Evolutionary conservation across 148 eudicot genomes (phyloP).

Genomic region (Spergularia marina): DNA sequence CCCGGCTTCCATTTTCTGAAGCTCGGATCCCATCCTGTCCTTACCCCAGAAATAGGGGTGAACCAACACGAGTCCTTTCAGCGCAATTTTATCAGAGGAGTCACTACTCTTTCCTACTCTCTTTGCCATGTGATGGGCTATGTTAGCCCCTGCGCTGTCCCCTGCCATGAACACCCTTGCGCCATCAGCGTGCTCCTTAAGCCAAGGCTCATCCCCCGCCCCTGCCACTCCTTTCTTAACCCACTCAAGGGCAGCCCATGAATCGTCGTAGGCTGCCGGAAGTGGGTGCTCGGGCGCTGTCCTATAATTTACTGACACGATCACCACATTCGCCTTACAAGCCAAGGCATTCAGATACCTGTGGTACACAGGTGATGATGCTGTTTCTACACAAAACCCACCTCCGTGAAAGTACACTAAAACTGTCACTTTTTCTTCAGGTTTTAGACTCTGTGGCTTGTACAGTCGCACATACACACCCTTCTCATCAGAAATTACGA

Average conservation of each 20-base stretch:
- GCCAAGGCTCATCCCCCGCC: constrained; percentile 34
- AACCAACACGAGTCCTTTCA: constrained; percentile 26
- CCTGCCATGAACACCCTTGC: constrained; percentile 41
- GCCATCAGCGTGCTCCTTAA: constrained; percentile 33
- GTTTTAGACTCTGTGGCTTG: constrained; percentile 26
- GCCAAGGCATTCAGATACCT: constrained; percentile 16
- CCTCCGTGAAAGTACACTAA: constrained; percentile 39
- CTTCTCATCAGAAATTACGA: constrained; percentile 23
- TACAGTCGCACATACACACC: constrained; percentile 31
- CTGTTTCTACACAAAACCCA: constrained; percentile 30
- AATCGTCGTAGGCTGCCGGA: constrained; percentile 36
- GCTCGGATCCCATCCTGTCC: constrained; percentile 24
- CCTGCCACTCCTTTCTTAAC: constrained; percentile 6
- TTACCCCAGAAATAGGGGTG: constrained; percentile 29
- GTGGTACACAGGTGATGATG: constrained; percentile 26
- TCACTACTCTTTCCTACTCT: constrained; percentile 6
- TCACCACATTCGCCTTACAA: constrained; percentile 29
- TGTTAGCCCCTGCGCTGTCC: constrained; percentile 62
- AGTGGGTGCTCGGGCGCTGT: constrained; percentile 46
- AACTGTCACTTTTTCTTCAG: constrained; percentile 19
- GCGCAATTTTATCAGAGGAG: neutral
- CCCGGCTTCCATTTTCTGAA: neutral
- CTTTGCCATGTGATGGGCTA: constrained; percentile 28
- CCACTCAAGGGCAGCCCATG: constrained; percentile 39
- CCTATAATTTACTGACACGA: constrained; percentile 43